Evolutionary conservation across 768 basidiomycete genomes (phyloP).

Genomic region (Favolaschia claudopus): DNA sequence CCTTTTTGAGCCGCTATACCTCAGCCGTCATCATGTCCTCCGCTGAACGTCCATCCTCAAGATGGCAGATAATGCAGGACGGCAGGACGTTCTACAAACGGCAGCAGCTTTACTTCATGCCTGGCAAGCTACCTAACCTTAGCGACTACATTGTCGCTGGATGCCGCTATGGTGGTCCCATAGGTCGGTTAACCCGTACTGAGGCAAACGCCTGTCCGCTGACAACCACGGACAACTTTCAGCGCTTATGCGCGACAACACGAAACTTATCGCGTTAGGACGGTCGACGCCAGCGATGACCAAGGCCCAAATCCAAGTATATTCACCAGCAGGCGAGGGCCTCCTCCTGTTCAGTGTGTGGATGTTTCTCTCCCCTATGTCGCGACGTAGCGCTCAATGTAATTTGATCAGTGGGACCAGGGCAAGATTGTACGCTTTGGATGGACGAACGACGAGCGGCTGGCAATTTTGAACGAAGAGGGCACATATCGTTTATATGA

Average conservation of each 20-base stretch:
- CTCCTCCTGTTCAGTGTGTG: conserved; percentile 76
- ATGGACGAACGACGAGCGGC: conserved; percentile 83
- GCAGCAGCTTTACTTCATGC: conserved; percentile 83
- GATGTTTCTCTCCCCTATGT: conserved; percentile 44
- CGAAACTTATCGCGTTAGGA: conserved; percentile 79
- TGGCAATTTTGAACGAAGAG: conserved; percentile 90
- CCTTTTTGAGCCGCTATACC: not conserved
- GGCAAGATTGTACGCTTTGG: conserved; percentile 83
- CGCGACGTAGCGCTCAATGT: conserved; percentile 13
- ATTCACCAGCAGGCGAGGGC: conserved; percentile 84
- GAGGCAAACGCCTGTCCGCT: conserved; percentile 3
- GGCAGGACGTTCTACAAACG: conserved; percentile 88
- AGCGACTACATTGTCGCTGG: conserved; percentile 82
- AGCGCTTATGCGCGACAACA: conserved; percentile 90
- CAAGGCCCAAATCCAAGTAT: conserved; percentile 87
- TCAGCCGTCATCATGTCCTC: conserved; percentile 5
- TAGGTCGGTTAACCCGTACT: conserved; percentile 61
- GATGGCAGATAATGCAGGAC: conserved; percentile 93
- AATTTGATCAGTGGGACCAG: conserved; percentile 85
- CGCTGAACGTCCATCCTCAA: conserved; percentile 75
- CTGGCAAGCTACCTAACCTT: conserved; percentile 80
- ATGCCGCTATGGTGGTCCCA: conserved; percentile 87
- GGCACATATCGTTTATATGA: conserved; percentile 92
- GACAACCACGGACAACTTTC: conserved; percentile 4
- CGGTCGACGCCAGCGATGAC: conserved; percentile 61